These are phyloP conservation scores for Agroathelia rolfsii DNA, from an alignment of 1,284 basidiomycete species.

Conservation along the genomic window DNA sequence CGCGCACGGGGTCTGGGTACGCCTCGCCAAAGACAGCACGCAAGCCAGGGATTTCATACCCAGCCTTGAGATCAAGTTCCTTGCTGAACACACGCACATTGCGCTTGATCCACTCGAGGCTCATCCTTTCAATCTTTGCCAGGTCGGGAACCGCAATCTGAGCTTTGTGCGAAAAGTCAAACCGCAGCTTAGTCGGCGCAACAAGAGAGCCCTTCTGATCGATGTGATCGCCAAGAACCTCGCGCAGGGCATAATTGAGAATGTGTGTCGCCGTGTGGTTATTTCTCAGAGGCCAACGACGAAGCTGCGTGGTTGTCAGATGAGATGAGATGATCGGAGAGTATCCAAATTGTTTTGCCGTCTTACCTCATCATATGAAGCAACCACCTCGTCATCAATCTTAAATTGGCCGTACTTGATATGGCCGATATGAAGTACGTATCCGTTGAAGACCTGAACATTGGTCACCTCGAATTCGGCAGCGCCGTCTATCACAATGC, in stretches of 20 bases:
- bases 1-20: slow-evolving; percentile 95
- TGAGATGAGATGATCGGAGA: slow-evolving; percentile 6
- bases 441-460: slow-evolving; percentile 82
- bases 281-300: slow-evolving; percentile 91
- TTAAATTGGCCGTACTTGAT: slow-evolving; percentile 70
- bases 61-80: slow-evolving; percentile 76
- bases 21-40: slow-evolving; percentile 97
- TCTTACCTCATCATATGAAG: slow-evolving; percentile 67
- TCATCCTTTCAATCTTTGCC: slow-evolving; percentile 75
- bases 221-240: slow-evolving; percentile 91
- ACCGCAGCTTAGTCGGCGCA: slow-evolving; percentile 89
- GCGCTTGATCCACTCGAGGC: slow-evolving; percentile 82
- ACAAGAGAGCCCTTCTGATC: slow-evolving; percentile 98
- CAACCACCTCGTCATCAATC: slow-evolving; percentile 61
- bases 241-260: slow-evolving; percentile 88
- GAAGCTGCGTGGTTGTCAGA: slow-evolving; percentile 40
- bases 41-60: slow-evolving; percentile 84
- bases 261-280: slow-evolving; percentile 99
- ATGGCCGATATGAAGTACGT: slow-evolving; percentile 83
- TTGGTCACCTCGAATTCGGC: slow-evolving; percentile 92
- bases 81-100: slow-evolving; percentile 86
- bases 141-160: slow-evolving; percentile 72
- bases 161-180: slow-evolving; percentile 97
- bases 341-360: slow-evolving; percentile 1
- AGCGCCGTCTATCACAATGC: slow-evolving; percentile 85